These are phyloP conservation scores for Exophiala xenobiotica DNA, from an alignment of 2,329 filamentous ascomycete species.

Conservation along the genomic window DNA sequence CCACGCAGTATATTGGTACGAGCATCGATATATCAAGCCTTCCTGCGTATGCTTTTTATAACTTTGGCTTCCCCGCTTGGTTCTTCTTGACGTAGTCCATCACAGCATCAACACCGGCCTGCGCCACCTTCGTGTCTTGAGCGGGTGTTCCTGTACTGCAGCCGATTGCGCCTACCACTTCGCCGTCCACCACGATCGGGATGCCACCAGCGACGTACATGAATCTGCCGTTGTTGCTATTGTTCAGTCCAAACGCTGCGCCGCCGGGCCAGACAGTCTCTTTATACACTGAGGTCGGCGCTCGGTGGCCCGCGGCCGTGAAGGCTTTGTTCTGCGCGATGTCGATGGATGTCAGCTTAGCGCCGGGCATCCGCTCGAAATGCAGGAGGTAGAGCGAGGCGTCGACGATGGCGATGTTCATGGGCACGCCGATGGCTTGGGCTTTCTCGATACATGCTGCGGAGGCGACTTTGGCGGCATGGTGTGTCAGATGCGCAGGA, in stretches of 20 bases:
- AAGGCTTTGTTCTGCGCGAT: slow-evolving; percentile 55
- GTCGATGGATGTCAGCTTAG: slow-evolving; percentile 56
- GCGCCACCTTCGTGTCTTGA: slow-evolving; percentile 56
- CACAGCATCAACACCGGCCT: slow-evolving; percentile 53
- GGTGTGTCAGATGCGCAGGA: slow-evolving; percentile 28
- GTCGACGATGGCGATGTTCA: slow-evolving; percentile 34
- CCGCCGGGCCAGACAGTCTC: slow-evolving; percentile 56
- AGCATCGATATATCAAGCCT: no score
- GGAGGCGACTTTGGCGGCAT: slow-evolving; percentile 31
- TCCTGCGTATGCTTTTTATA: slow-evolving; percentile 32
- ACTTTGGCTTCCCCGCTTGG: slow-evolving; percentile 42
- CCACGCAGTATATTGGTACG: neutral
- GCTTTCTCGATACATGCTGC: slow-evolving; percentile 27
- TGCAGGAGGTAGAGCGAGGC: slow-evolving; percentile 37
- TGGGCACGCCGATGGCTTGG: slow-evolving; percentile 28
- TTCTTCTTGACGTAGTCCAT: slow-evolving; percentile 35
- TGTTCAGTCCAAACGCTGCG: slow-evolving; percentile 47
- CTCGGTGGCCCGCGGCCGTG: slow-evolving; percentile 56
- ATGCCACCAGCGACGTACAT: slow-evolving; percentile 56
- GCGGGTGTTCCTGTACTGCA: slow-evolving; percentile 56
- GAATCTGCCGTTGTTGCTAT: slow-evolving; percentile 55
- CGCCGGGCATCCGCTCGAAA: slow-evolving; percentile 51
- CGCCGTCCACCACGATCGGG: slow-evolving; percentile 50
- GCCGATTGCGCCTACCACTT: slow-evolving; percentile 55
- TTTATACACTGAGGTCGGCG: slow-evolving; percentile 54